Evolutionary conservation across 2,329 filamentous ascomycete genomes (phyloP).

Genomic region (Colletotrichum brevisporum): DNA sequence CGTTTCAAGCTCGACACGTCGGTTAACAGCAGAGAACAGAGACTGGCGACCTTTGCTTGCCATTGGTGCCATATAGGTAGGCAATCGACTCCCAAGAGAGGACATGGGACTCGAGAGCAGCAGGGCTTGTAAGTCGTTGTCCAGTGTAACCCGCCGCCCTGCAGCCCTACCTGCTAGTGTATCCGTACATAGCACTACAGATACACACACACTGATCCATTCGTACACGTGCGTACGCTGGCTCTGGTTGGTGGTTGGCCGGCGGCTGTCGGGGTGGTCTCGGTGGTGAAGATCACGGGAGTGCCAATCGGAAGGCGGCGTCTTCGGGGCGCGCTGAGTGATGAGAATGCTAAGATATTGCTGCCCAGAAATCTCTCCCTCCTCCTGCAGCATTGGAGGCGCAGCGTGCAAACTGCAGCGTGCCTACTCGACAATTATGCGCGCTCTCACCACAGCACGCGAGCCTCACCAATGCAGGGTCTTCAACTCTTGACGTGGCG

Average conservation of each 20-base stretch:
- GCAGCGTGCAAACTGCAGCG: slow-evolving; percentile 11
- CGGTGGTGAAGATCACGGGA: neutral
- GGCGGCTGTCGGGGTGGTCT: slow-evolving; percentile 24
- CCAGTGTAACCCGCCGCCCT: no score
- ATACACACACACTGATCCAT: neutral
- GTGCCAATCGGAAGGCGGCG: neutral
- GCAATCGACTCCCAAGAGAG: no score
- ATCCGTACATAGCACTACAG: neutral
- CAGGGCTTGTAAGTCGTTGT: no score
- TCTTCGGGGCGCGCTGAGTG: neutral
- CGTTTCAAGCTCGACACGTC: slow-evolving; percentile 28
- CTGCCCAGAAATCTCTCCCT: neutral
- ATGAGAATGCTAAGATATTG: neutral
- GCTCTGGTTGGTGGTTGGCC: slow-evolving; percentile 16
- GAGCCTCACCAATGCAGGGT: slow-evolving; percentile 26
- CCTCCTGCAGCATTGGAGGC: slow-evolving; percentile 16
- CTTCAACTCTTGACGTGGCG: slow-evolving; percentile 16
- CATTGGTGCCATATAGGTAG: no score
- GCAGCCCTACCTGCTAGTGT: neutral
- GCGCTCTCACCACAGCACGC: neutral
- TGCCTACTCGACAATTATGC: slow-evolving; percentile 17
- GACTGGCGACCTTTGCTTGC: no score
- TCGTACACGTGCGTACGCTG: neutral
- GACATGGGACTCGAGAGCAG: no score
- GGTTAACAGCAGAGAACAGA: no score